phyloP scores from a whole-genome alignment of 176 grass and related monocot genomes.

The Oryza meyeriana region DNA sequence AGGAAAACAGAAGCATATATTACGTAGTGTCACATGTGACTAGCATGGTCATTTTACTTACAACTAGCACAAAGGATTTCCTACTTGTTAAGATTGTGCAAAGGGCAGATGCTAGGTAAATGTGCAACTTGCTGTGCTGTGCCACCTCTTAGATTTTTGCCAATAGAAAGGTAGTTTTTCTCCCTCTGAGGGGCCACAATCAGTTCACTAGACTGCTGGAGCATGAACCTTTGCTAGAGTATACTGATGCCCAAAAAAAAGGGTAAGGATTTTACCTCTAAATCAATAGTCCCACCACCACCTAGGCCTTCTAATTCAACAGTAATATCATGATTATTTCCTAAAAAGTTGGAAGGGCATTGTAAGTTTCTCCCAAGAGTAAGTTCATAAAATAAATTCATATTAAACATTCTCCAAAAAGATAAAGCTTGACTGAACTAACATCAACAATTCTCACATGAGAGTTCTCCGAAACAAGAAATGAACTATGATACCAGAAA shows the following conservation, averaged over 20 bases:
- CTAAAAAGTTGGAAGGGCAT: conserved; percentile 35
- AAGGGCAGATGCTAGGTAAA: background rate
- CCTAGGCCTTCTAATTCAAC: conserved; percentile 71
- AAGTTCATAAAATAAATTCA: conserved; percentile 8
- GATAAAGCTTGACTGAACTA: background rate
- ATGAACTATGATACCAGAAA: background rate
- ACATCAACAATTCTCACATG: background rate
- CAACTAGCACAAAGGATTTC: background rate
- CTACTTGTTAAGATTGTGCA: background rate
- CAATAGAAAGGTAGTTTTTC: background rate
- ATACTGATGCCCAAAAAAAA: background rate
- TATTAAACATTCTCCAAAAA: background rate
- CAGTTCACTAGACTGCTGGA: background rate
- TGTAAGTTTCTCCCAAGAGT: conserved; percentile 21
- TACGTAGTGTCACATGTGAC: background rate
- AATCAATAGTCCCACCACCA: conserved; percentile 75
- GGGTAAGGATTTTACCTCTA: conserved; percentile 57
- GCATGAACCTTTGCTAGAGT: background rate
- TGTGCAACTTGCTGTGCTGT: conserved; percentile 5
- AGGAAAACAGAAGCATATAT: background rate
- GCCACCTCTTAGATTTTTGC: background rate
- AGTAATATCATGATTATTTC: conserved; percentile 63
- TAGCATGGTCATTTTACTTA: conserved; percentile 1
- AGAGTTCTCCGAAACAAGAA: background rate
- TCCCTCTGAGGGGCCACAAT: conserved; percentile 3